Base-by-base conservation (phyloP, 164 flowering plant species). In the Macadamia integrifolia region DNA sequence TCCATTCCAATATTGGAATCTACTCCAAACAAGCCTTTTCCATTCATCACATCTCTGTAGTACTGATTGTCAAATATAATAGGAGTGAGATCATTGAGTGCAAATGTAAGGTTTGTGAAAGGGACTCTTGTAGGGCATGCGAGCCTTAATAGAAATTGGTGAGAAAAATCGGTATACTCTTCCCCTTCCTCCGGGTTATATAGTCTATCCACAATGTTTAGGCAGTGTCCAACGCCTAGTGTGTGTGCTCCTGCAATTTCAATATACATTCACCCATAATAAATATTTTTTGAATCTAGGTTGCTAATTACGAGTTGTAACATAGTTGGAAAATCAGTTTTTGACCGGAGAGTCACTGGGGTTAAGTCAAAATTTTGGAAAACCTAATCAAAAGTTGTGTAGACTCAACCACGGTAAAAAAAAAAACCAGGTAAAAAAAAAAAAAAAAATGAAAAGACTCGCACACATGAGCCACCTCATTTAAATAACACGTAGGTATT, bases 181-280 rank as follows among this genome's bases (percentile, higher is more conserved):
- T 48, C 15, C 1, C 32, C 48, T n/a, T n/a, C n/a, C n/a, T 68
- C 46, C 6, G 68, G 68, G 11, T 50, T 12, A 32, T 63, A 62
- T 12, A 68, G 12, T n/a, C 72, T 55, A n/a, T 65, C 53, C 17
- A 60, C 66, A 43, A 76, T 68, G 75, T 68, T 76, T 60, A 59
- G 31, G 72, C 80, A 77, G 66, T 77, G 80, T 23, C 69, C 69
- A n/a, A 43, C 69, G 7, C 80, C 80, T 18, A 77, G 68, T 29
- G 75, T 65, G 60, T 74, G 80, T 31, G 74, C 68, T 12, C 78
- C 74, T 75, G 71, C 43, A 56, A 67, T 12, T 50, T 28, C 11
- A 23, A 61, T 52, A 43, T 1, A n/a, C n/a, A n/a, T n/a, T n/a
- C n/a, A n/a, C n/a, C n/a, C n/a, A n/a, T n/a, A n/a, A n/a, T n/a